A percentile compares a stretch with the other conserved stretches of the same genome.
phyloP scores from a whole-genome alignment of 73 alveolate genomes.

The Blepharisma japonicum region DNA sequence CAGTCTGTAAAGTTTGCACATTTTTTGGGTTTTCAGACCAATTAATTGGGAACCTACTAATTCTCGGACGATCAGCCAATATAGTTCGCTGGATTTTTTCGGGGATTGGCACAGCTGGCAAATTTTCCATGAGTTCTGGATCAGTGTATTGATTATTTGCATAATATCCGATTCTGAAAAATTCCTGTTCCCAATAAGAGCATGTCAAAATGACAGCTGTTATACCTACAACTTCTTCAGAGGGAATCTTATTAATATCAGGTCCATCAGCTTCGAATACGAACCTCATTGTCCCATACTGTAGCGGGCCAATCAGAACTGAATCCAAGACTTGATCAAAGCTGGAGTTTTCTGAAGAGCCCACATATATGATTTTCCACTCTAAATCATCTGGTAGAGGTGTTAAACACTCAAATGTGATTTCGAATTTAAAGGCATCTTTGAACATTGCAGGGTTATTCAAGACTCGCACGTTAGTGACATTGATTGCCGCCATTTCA shows the following conservation, averaged over 20 bases:
- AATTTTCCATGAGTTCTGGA: slow-evolving; percentile 88
- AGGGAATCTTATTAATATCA: slow-evolving; percentile 78
- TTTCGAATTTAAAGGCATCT: slow-evolving; percentile 79
- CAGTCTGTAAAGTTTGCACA: no score
- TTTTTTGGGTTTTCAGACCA: slow-evolving; percentile 54
- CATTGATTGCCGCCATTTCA: slow-evolving; percentile 86
- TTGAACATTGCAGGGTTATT: slow-evolving; percentile 78
- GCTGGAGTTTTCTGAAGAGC: slow-evolving; percentile 84
- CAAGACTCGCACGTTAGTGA: slow-evolving; percentile 81
- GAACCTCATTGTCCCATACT: slow-evolving; percentile 85
- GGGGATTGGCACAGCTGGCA: slow-evolving; percentile 77
- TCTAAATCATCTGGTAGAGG: slow-evolving; percentile 69
- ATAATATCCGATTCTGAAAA: slow-evolving; percentile 97
- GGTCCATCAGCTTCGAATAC: slow-evolving; percentile 89
- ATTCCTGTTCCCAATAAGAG: slow-evolving; percentile 86
- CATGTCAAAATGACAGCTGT: slow-evolving; percentile 94
- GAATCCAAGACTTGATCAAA: slow-evolving; percentile 90
- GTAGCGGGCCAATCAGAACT: slow-evolving; percentile 80
- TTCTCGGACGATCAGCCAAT: slow-evolving; percentile 92
- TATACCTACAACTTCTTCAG: slow-evolving; percentile 85
- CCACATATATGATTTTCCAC: slow-evolving; percentile 95
- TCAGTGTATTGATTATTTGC: slow-evolving; percentile 89
- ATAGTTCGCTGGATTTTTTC: slow-evolving; percentile 79
- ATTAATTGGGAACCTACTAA: slow-evolving; percentile 89
- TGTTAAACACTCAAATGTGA: slow-evolving; percentile 80